Percentiles rank a stretch among this genome's conserved stretches.
These are phyloP conservation scores for Kokia cookei DNA, from an alignment of 441 rosid species.

Conservation along the genomic window DNA sequence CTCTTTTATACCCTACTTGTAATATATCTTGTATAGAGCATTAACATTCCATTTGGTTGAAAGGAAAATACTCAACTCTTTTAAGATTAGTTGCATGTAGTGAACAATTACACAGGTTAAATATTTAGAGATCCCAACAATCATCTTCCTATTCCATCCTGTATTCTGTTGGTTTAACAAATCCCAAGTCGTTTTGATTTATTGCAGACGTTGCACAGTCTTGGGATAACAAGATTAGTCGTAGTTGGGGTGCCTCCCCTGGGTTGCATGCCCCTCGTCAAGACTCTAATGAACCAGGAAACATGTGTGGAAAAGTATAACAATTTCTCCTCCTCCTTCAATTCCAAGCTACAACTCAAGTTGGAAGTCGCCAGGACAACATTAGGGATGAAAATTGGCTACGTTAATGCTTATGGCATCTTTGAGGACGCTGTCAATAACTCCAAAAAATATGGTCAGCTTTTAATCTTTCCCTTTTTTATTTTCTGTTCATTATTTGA, in stretches of 20 bases:
- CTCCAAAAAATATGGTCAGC: conserved; percentile 51
- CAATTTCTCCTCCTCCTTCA: conserved; percentile 40
- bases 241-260: conserved; percentile 80
- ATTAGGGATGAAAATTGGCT: conserved; percentile 43
- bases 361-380: conserved; percentile 23
- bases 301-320: conserved; percentile 48
- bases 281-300: conserved; percentile 35
- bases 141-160: background rate
- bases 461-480: background rate
- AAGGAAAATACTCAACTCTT: background rate
- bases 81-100: background rate
- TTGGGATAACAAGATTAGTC: conserved; percentile 53
- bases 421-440: conserved; percentile 33
- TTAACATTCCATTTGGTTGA: background rate
- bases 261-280: conserved; percentile 81
- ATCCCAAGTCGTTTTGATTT: background rate
- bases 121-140: background rate
- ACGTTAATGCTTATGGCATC: conserved; percentile 39
- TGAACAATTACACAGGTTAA: background rate
- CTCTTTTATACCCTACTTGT: background rate
- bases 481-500: background rate
- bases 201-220: conserved; percentile 47
- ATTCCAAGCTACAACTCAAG: conserved; percentile 38
- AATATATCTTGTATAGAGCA: background rate
- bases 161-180: background rate